Conservation (phyloP, 1,139 yeast genomes). For the Candida glucosophila region DNA sequence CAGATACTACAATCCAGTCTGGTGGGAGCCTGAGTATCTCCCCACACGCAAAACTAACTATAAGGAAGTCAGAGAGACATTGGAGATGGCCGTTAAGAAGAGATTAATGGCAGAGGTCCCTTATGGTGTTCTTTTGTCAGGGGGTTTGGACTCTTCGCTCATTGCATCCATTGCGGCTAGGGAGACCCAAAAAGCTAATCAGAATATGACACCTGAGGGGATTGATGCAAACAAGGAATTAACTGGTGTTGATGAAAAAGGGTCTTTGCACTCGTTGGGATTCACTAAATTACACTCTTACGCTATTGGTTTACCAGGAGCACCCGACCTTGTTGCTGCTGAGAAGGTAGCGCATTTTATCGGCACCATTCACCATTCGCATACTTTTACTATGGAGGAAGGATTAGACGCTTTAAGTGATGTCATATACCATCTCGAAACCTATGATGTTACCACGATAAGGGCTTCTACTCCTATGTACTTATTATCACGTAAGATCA, state of each 20-base stretch:
- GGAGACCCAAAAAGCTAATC: slow-evolving; percentile 79
- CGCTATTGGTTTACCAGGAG: slow-evolving; percentile 94
- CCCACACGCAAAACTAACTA: slow-evolving; percentile 74
- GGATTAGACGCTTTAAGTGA: slow-evolving; percentile 94
- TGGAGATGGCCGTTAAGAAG: slow-evolving; percentile 95
- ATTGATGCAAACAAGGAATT: slow-evolving; percentile 52
- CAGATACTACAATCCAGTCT: slow-evolving; percentile 82
- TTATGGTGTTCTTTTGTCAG: slow-evolving; percentile 91
- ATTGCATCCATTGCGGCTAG: slow-evolving; percentile 96
- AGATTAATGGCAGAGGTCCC: slow-evolving; percentile 99
- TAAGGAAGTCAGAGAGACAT: slow-evolving; percentile 60
- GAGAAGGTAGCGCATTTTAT: slow-evolving; percentile 91
- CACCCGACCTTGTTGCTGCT: slow-evolving; percentile 96
- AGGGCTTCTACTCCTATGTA: slow-evolving; percentile 99
- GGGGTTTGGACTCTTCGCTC: slow-evolving; percentile 93
- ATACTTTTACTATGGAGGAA: slow-evolving; percentile 91
- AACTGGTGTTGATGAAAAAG: slow-evolving; percentile 87
- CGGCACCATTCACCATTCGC: slow-evolving; percentile 96
- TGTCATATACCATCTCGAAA: slow-evolving; percentile 91
- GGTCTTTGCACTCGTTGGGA: slow-evolving; percentile 70
- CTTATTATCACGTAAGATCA: slow-evolving; percentile 87
- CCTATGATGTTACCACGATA: slow-evolving; percentile 96
- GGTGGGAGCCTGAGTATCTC: slow-evolving; percentile 80
- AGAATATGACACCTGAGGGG: slow-evolving; percentile 34
- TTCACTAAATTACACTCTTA: slow-evolving; percentile 90